A percentile compares a stretch with the other conserved stretches of the same genome.
phyloP scores from a whole-genome alignment of 306 rosid species.

The Bauhinia variegata region DNA sequence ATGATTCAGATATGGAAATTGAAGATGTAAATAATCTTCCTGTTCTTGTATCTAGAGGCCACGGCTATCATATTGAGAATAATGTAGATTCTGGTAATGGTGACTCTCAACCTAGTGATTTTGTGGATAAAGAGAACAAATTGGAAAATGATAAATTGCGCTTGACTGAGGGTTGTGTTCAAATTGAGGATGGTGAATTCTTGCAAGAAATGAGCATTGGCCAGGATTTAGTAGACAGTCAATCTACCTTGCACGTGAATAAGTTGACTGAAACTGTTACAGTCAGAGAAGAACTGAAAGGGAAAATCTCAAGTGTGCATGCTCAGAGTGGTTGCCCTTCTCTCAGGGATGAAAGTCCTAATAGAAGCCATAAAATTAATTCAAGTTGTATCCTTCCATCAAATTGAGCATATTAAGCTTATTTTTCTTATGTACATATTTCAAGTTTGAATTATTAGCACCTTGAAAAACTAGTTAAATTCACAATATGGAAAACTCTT shows the following conservation, averaged over 20 bases:
- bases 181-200: conserved; percentile 1
- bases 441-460: background rate
- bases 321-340: conserved; percentile 44
- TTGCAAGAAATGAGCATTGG: background rate
- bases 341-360: conserved; percentile 34
- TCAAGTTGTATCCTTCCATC: conserved; percentile 58
- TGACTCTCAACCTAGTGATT: conserved; percentile 31
- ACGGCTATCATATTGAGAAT: conserved; percentile 37
- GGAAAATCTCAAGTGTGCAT: conserved; percentile 25
- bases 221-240: conserved; percentile 33
- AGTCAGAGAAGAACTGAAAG: conserved; percentile 43
- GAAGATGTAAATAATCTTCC: conserved; percentile 43
- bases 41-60: conserved; percentile 26
- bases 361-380: conserved; percentile 39
- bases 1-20: conserved; percentile 49
- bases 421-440: conserved; percentile 5
- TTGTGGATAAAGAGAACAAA: conserved; percentile 33
- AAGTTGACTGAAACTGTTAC: conserved; percentile 40
- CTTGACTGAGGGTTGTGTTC: conserved; percentile 9
- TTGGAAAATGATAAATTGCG: conserved; percentile 28
- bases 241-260: conserved; percentile 41
- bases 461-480: conserved; percentile 11
- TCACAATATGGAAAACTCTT: conserved; percentile 3
- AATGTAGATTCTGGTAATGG: background rate
- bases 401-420: conserved; percentile 20